phyloP scores from a whole-genome alignment of 441 rosid genomes.

The Biscutella laevigata region DNA sequence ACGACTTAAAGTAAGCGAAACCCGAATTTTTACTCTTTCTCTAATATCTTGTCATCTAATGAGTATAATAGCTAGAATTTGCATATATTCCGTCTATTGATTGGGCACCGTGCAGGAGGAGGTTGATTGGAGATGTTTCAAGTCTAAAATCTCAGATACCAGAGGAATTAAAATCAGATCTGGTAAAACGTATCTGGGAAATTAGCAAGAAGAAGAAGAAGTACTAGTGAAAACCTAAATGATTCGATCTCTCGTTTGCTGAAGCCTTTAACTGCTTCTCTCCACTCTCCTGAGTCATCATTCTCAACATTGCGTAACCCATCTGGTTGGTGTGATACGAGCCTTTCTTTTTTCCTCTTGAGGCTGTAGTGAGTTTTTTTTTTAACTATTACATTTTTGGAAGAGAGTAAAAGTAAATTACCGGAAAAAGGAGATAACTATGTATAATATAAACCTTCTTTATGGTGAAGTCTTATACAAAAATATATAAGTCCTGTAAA shows the following conservation, averaged over 20 bases:
- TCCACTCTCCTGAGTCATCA: neutral
- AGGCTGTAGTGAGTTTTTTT: neutral
- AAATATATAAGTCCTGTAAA: neutral
- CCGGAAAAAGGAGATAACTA: constrained; percentile 4
- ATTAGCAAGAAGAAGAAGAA: constrained; percentile 37
- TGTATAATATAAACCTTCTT: constrained; percentile 15
- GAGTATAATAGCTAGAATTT: neutral
- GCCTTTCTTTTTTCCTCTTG: constrained; percentile 13
- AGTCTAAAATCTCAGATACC: constrained; percentile 52
- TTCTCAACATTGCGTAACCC: neutral
- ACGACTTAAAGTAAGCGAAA: constrained; percentile 51
- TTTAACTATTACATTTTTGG: constrained; percentile 22
- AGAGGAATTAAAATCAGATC: constrained; percentile 54
- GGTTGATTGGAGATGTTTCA: constrained; percentile 55
- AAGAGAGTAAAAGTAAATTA: constrained; percentile 24
- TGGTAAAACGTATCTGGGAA: constrained; percentile 37
- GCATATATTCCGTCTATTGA: neutral
- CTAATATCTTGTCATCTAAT: neutral
- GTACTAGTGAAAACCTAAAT: constrained; percentile 14
- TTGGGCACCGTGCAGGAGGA: constrained; percentile 42
- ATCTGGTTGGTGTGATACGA: too few relatives aligned
- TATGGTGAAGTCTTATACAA: neutral
- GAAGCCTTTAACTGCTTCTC: neutral
- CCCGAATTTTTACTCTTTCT: neutral
- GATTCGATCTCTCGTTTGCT: neutral